Evolutionary conservation across 371 early-diverging fungal genomes (phyloP), one percentile per base, ranked within the genome.

Genomic region (Mucor plumbeus): DNA sequence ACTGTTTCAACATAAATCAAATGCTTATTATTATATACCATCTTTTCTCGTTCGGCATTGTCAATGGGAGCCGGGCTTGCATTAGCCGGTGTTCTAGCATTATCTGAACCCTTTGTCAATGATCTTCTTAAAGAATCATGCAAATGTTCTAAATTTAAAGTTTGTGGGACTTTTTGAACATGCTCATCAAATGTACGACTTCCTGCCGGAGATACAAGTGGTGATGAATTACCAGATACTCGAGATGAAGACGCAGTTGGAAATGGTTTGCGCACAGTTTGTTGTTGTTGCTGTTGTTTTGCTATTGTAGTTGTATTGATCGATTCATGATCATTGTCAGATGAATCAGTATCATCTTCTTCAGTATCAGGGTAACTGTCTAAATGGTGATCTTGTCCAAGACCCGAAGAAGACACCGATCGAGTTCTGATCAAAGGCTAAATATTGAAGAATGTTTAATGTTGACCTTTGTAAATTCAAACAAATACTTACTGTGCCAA

Each of bases 341-440:
- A 79, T 11, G 61, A 68, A 19, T 63, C 70, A 8, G 77, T 80
- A 10, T 82, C 75, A 8, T 87, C 85, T 40, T 85, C 74, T 60
- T 87, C 88, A 40, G 86, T 85, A 31, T 86, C 88, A 6, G 85
- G 83, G 43, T 83, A 79, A 35, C 80, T 80, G 15, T 80, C 79
- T 0, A 64, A 14, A 47, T 69, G 70, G 31, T 66, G 68, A 38
- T 78, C 75, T 15, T 73, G 68, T 7, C 43, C 61, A 13, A 68
- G 61, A 1, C 71, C 75, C 34, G 64, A 53, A 6, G 79, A 79
- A 1, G 81, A 81, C 6, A 40, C 62, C 0, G 81, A 78, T 13
- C 75, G 66, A 7, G 77, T 61, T 50, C 79, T 65, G 9, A 70
- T 44, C 43, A 80, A 55, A 38, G 69, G 70, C 71, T 71, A 34